Conservation (phyloP, 108 stramenopile genomes). For the Nitzschia sp. region DNA sequence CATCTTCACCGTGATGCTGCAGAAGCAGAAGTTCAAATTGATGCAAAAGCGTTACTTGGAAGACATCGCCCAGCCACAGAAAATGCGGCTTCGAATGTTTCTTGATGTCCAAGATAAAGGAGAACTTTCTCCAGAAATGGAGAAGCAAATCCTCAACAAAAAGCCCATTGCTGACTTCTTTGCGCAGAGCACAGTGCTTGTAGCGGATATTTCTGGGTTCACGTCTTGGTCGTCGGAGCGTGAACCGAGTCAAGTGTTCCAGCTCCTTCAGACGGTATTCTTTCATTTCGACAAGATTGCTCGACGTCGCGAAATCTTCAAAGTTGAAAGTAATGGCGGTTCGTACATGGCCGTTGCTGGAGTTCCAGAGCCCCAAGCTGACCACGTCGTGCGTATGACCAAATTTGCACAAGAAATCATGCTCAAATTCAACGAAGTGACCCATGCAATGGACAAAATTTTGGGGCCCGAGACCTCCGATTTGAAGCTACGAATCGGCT, state of each 20-base stretch:
- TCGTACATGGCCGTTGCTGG: conserved; percentile 15
- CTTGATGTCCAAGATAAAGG: conserved; percentile 2
- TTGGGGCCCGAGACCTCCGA: conserved; percentile 15
- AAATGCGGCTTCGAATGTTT: conserved; percentile 16
- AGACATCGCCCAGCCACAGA: conserved; percentile 17
- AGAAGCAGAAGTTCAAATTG: conserved; percentile 6
- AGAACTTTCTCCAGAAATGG: neutral
- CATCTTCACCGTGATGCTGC: conserved; percentile 8
- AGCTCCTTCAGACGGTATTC: conserved; percentile 13
- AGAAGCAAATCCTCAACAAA: neutral
- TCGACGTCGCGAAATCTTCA: conserved; percentile 4
- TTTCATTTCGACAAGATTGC: conserved; percentile 13
- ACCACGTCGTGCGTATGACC: conserved; percentile 12
- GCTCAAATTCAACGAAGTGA: neutral
- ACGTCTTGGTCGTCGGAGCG: conserved; percentile 7
- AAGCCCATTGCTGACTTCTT: conserved; percentile 33
- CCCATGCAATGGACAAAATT: conserved; percentile 1
- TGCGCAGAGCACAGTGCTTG: conserved; percentile 29
- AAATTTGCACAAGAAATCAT: conserved; percentile 18
- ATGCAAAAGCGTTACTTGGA: conserved; percentile 19
- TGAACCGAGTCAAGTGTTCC: conserved; percentile 18
- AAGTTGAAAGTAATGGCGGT: conserved; percentile 13
- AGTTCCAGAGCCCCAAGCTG: conserved; percentile 1
- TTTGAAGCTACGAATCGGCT: conserved; percentile 2
- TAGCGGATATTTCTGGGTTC: conserved; percentile 16